Percentiles rank a stretch among this genome's conserved stretches.
Conservation (phyloP, 208 protist species). For the Acanthamoeba lenticulata region DNA sequence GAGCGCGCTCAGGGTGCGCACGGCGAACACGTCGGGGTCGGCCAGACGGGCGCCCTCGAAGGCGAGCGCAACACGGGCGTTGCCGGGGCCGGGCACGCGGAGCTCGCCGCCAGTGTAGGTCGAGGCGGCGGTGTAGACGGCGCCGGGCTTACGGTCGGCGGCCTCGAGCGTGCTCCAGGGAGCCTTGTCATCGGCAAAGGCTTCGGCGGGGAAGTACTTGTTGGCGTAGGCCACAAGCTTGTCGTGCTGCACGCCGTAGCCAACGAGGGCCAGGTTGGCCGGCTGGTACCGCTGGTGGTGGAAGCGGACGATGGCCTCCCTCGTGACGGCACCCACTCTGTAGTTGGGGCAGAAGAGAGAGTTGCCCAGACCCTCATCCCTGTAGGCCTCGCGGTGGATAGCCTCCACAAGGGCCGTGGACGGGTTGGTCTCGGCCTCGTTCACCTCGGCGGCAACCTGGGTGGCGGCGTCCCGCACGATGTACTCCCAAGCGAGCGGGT, state of each 20-base stretch:
- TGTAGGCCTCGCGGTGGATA: slow-evolving; percentile 57
- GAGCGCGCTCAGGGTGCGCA: slow-evolving; percentile 35
- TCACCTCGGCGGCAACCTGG: neutral
- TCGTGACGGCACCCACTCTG: slow-evolving; percentile 1
- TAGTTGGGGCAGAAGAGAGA: slow-evolving; percentile 66
- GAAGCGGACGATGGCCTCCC: slow-evolving; percentile 1
- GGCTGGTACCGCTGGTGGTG: slow-evolving; percentile 26
- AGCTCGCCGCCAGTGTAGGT: slow-evolving; percentile 71
- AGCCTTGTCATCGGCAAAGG: neutral
- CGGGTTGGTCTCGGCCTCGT: slow-evolving; percentile 6
- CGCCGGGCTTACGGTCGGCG: neutral
- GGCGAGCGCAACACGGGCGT: slow-evolving; percentile 21
- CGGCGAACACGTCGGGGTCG: slow-evolving; percentile 60
- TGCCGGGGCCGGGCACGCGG: slow-evolving; percentile 16
- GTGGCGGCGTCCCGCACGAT: neutral
- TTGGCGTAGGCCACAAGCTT: slow-evolving; percentile 65
- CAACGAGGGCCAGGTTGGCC: slow-evolving; percentile 61
- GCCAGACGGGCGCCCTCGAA: slow-evolving; percentile 66
- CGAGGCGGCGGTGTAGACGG: neutral
- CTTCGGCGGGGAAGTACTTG: slow-evolving; percentile 21
- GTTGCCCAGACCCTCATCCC: slow-evolving; percentile 70
- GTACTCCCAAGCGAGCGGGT: slow-evolving; percentile 5
- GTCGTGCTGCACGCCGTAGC: slow-evolving; percentile 66
- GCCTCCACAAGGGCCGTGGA: slow-evolving; percentile 62
- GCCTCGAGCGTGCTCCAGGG: neutral